Percentiles rank a stretch among this genome's conserved stretches.
phyloP scores from a whole-genome alignment of 805 yeast species.

The Cyberlindnera subsufficiens region DNA sequence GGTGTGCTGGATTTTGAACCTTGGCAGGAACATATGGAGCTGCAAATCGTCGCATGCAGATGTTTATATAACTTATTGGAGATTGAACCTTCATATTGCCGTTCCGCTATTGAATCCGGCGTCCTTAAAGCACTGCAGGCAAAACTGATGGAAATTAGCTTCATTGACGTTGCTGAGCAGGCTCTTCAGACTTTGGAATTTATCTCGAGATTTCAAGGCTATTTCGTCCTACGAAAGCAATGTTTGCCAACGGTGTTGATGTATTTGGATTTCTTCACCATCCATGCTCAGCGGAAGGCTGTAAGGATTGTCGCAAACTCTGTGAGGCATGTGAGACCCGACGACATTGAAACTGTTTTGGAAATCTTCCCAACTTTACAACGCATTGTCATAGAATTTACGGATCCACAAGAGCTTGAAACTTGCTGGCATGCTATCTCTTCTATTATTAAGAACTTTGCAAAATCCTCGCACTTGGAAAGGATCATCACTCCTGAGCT shows the following conservation, averaged over 20 bases:
- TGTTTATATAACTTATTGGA: constrained; percentile 79
- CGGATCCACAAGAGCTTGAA: constrained; percentile 58
- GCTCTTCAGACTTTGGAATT: constrained; percentile 70
- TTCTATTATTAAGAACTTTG: constrained; percentile 47
- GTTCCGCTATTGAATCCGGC: constrained; percentile 56
- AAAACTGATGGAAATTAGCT: constrained; percentile 68
- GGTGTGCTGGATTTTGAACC: constrained; percentile 50
- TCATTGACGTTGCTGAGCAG: constrained; percentile 90
- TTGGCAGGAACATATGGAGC: constrained; percentile 61
- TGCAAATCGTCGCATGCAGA: constrained; percentile 80
- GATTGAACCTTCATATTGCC: constrained; percentile 58
- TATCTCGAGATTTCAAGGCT: constrained; percentile 49
- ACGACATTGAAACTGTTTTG: constrained; percentile 42
- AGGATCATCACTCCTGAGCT: constrained; percentile 33
- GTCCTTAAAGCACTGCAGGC: constrained; percentile 60
- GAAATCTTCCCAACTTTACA: constrained; percentile 57
- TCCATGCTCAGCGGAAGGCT: constrained; percentile 84
- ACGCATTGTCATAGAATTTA: constrained; percentile 42
- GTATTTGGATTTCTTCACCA: constrained; percentile 81
- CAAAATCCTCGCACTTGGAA: constrained; percentile 39
- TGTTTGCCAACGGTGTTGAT: constrained; percentile 62
- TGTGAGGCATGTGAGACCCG: constrained; percentile 40
- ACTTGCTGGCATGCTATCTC: constrained; percentile 62
- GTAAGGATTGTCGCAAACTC: constrained; percentile 67
- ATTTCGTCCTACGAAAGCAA: constrained; percentile 48